Base-by-base conservation (phyloP, 2,329 filamentous ascomycete genomes). In the Fusarium illudens region DNA sequence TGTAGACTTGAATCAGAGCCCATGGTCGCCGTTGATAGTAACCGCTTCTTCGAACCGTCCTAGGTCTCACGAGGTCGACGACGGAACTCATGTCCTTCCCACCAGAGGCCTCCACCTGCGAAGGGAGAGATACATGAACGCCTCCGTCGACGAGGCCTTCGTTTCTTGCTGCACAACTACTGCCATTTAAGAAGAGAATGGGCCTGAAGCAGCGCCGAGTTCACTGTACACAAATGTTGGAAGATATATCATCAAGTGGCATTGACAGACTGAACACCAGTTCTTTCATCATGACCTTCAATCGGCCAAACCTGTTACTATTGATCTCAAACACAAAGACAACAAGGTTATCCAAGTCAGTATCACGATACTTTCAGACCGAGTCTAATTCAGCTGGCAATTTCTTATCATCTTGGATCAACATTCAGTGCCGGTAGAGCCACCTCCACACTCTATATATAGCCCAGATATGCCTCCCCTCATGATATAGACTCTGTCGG, bases 131-230 rank as follows among this genome's bases (percentile, higher is more conserved):
- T 25, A n/a, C 13, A 42, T 6, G 73, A 2, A 32, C 74, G 1
- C 82, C 10, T 78, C 74, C 54, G 70, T 84, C 17, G 75, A 82
- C 82, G 13, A 22, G n/a, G n/a, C n/a, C n/a, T n/a, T n/a, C n/a
- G n/a, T n/a, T 80, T 57, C 79, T 81, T 10, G 70, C 68, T n/a
- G n/a, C n/a, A n/a, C n/a, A n/a, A n/a, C n/a, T n/a, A n/a, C n/a
- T n/a, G n/a, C n/a, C n/a, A n/a, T n/a, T n/a, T n/a, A n/a, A n/a
- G n/a, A n/a, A n/a, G n/a, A n/a, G n/a, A n/a, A n/a, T n/a, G n/a
- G n/a, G n/a, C n/a, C n/a, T n/a, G n/a, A n/a, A n/a, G n/a, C n/a
- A n/a, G n/a, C n/a, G n/a, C n/a, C n/a, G n/a, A n/a, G n/a, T n/a
- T n/a, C n/a, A n/a, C n/a, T n/a, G n/a, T n/a, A n/a, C n/a, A n/a